Evolutionary conservation across 495 filamentous ascomycete genomes (phyloP).

Genomic region (Parathielavia appendiculata): DNA sequence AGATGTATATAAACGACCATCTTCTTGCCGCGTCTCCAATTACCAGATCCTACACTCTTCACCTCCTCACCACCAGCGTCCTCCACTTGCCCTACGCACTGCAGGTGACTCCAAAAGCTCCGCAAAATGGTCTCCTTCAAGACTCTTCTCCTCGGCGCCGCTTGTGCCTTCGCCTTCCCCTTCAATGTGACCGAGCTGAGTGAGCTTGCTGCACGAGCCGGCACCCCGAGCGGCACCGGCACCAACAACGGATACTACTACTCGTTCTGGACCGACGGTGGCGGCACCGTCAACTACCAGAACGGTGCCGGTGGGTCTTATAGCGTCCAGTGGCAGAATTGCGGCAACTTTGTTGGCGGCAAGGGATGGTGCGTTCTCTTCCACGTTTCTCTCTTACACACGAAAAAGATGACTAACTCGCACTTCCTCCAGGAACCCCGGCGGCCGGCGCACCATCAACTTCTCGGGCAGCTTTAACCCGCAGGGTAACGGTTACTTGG

Average conservation of each 20-base stretch:
- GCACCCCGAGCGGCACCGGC: constrained; percentile 37
- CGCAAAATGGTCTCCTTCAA: constrained; percentile 24
- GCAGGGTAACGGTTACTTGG: constrained; percentile 51
- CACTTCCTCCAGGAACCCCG: constrained; percentile 38
- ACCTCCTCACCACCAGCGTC: constrained; percentile 7
- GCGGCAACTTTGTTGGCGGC: constrained; percentile 56
- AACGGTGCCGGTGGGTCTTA: constrained; percentile 51
- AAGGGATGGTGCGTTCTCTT: constrained; percentile 50
- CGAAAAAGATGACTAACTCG: background rate
- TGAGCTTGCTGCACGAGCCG: constrained; percentile 31
- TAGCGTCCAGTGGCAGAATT: constrained; percentile 48
- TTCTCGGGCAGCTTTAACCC: constrained; percentile 49
- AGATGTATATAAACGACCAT: constrained; percentile 1
- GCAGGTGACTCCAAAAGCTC: background rate
- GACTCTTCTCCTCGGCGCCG: constrained; percentile 17
- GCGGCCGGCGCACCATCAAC: constrained; percentile 42
- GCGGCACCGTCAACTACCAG: constrained; percentile 50
- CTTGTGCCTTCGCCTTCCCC: constrained; percentile 15
- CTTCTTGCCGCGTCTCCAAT: background rate
- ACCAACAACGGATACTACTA: constrained; percentile 53
- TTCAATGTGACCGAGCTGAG: constrained; percentile 20
- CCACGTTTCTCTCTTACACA: background rate
- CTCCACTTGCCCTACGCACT: background rate
- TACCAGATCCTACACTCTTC: background rate
- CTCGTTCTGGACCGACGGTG: constrained; percentile 57